These are phyloP conservation scores for Polychytrium aggregatum DNA, from an alignment of 192 early-diverging fungal species.

Conservation along the genomic window DNA sequence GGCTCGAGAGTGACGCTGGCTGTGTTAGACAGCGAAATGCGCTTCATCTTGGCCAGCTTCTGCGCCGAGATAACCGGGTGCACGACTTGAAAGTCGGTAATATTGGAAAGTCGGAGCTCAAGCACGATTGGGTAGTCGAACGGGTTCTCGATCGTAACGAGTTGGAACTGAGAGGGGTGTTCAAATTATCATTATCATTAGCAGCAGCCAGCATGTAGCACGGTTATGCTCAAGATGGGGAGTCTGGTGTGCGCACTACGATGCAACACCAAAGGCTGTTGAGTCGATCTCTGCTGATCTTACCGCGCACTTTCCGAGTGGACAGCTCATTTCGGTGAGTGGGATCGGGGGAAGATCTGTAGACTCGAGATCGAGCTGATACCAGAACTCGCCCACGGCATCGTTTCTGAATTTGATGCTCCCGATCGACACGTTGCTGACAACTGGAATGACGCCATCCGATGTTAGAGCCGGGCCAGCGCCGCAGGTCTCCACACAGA, in stretches of 20 bases:
- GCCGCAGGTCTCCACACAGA: no score
- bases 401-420: constrained; percentile 24
- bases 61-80: constrained; percentile 5
- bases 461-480: no score
- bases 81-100: constrained; percentile 24
- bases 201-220: no score
- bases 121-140: constrained; percentile 9
- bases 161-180: constrained; percentile 10
- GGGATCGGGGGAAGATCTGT: constrained; percentile 21
- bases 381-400: constrained; percentile 41
- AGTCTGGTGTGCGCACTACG: no score
- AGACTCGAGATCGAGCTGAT: constrained; percentile 26
- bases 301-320: constrained; percentile 34
- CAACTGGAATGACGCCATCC: constrained; percentile 15
- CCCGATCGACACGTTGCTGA: constrained; percentile 13
- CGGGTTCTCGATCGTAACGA: constrained; percentile 13
- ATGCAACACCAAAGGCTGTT: no score
- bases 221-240: no score
- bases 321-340: constrained; percentile 22
- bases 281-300: no score
- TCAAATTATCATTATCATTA: no score
- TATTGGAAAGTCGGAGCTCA: constrained; percentile 14
- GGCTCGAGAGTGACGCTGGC: constrained; percentile 12
- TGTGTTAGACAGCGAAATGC: background rate
- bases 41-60: no score